Percentiles rank a stretch among this genome's conserved stretches.
phyloP scores from a whole-genome alignment of 2,329 filamentous ascomycete species.

The Berkeleyomyces basicola region DNA sequence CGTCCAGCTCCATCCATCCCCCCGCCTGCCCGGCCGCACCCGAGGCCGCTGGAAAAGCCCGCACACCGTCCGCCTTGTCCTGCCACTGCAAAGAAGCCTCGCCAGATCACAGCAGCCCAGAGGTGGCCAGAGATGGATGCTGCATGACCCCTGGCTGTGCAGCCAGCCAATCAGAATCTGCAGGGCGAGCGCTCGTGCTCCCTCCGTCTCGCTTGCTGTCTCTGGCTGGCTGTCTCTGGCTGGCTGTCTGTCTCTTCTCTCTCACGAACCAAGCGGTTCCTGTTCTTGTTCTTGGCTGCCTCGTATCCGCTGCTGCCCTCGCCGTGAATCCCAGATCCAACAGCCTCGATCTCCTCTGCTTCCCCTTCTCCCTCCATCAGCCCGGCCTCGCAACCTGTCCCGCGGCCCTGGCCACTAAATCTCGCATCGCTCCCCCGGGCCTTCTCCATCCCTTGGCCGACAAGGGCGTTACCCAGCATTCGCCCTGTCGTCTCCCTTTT shows the following conservation, averaged over 20 bases:
- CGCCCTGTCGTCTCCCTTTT: not conserved
- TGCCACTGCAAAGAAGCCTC: not conserved
- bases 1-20: not conserved
- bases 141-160: not conserved
- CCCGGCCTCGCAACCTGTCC: not conserved
- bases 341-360: not conserved
- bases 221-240: conserved; percentile 3
- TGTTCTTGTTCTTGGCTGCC: conserved; percentile 3
- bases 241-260: conserved; percentile 1
- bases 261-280: conserved; percentile 5
- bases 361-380: not conserved
- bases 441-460: conserved; percentile 1
- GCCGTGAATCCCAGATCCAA: not conserved
- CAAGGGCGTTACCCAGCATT: not conserved
- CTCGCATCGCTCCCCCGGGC: not conserved
- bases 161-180: not conserved
- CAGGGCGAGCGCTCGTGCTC: not conserved
- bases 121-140: not conserved
- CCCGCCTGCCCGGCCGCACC: not conserved
- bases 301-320: not conserved
- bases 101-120: no score
- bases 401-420: not conserved
- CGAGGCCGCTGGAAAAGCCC: no score
- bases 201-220: conserved; percentile 1
- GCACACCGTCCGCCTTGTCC: no score